These are phyloP conservation scores for Pseudognaphalium luteoalbum DNA, from an alignment of 129 eudicot genomes.

Conservation along the genomic window DNA sequence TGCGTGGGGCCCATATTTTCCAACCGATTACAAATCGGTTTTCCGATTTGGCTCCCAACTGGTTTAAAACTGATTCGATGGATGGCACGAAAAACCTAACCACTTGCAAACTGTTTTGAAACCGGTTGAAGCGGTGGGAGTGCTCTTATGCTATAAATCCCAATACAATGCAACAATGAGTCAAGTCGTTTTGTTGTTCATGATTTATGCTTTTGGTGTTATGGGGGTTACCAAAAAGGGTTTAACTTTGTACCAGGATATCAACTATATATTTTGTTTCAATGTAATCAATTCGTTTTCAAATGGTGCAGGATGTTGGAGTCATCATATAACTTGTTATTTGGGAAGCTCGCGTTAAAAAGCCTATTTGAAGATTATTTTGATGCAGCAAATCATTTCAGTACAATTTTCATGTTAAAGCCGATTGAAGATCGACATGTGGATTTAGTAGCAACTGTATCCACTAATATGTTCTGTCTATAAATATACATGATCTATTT, in stretches of 20 bases:
- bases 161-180: constrained; percentile 1
- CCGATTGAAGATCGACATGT: constrained; percentile 95
- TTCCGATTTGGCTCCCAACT: too few species aligned
- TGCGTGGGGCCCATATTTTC: too few species aligned
- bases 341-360: constrained; percentile 82
- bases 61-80: too few species aligned
- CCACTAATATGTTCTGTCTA: constrained; percentile 36
- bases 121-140: too few species aligned
- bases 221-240: not conserved
- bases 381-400: constrained; percentile 80
- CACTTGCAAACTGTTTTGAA: too few species aligned
- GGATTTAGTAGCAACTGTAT: constrained; percentile 90
- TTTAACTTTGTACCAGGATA: not conserved
- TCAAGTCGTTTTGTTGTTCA: not conserved
- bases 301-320: constrained; percentile 87
- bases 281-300: constrained; percentile 18
- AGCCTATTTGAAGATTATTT: constrained; percentile 90
- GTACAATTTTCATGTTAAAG: constrained; percentile 80
- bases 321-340: constrained; percentile 84
- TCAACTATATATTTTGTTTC: constrained; percentile 12
- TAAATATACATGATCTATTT: not conserved
- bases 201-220: constrained; percentile 14
- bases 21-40: too few species aligned
- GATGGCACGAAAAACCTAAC: too few species aligned
- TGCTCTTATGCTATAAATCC: not conserved